Base-by-base conservation (phyloP, 345 rosid genomes). In the Trapa bicornis region DNA sequence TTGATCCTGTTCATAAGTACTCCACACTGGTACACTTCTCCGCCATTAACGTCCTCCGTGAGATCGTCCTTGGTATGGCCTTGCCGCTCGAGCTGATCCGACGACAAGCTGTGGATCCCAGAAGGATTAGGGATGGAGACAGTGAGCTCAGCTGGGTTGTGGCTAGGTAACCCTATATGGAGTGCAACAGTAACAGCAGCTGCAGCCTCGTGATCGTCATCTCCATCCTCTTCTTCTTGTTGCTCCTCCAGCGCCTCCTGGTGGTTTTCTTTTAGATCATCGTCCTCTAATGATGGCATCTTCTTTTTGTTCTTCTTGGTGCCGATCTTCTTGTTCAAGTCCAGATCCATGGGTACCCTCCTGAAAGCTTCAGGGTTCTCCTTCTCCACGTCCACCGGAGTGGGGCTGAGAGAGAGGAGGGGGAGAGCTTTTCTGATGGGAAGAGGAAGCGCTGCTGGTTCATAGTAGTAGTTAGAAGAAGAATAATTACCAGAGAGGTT, bases 81-180 rank as follows among this genome's bases (percentile, higher is more conserved):
- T 11, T 3, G 38, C 32, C 3, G 63, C 32, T 45, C 48, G 48
- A 3, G 48, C 48, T 63, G 53, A 50, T 71, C 68, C 72, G 60
- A 53, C 35, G 33, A 10, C 43, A 6, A 35, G 29, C 29, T 22
- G 29, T 22, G 60, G 41, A n/a, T 29, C 60, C 54, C 58, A 2
- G 22, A 32, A 47, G 29, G 13, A 11, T 15, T 45, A 15, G 4
- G 0, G 38, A 9, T 6, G 36, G 54, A 17, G 22, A 7, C 50
- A 33, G 38, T 16, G 80, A 91, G 77, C 70, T 91, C 98, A 4
- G 84, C 87, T 52, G 85, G 79, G 66, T 87, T 92, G 77, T 94
- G 96, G 88, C 78, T 89, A 37, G 98, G 98, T 68, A 92, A 78
- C 68, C 98, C 98, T 83, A 92, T 87, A 68, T 92, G 94, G 7